phyloP scores from a whole-genome alignment of 371 early-diverging fungal genomes.

The Mucor irregularis region DNA sequence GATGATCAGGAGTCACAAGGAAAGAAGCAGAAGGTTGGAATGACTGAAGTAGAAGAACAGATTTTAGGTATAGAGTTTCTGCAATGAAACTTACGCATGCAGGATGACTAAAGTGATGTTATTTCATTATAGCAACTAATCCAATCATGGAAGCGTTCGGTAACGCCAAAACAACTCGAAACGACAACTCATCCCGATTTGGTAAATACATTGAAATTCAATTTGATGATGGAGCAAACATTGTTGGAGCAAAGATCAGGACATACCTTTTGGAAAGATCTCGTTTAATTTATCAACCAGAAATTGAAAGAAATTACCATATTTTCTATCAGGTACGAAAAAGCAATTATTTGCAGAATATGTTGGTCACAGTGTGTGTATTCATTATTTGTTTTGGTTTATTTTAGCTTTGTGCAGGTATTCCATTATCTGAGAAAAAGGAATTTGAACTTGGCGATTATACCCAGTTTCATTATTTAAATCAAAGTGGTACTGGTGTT shows the following conservation, averaged over 20 bases:
- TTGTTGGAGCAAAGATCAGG: conserved; percentile 94
- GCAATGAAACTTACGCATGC: not conserved
- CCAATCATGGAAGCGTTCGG: conserved; percentile 99
- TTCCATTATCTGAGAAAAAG: conserved; percentile 80
- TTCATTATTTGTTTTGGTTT: not conserved
- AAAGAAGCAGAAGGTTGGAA: conserved; percentile 48
- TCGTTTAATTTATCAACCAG: conserved; percentile 93
- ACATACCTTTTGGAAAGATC: conserved; percentile 98
- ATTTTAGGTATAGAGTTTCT: conserved; percentile 53
- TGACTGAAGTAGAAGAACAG: conserved; percentile 83
- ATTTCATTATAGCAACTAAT: conserved; percentile 73
- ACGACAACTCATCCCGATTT: conserved; percentile 97
- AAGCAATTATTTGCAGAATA: no score
- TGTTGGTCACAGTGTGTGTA: no score
- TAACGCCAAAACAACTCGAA: conserved; percentile 98
- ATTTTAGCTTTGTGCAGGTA: conserved; percentile 82
- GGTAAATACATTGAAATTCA: conserved; percentile 98
- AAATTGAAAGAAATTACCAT: conserved; percentile 97
- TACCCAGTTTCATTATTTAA: conserved; percentile 79
- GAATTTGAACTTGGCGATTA: conserved; percentile 75
- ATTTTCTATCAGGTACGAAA: conserved; percentile 95
- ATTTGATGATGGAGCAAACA: conserved; percentile 78
- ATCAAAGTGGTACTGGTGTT: conserved; percentile 78
- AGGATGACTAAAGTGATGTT: not conserved
- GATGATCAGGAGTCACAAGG: conserved; percentile 63